Percentiles rank a stretch among this genome's conserved stretches.
These are phyloP conservation scores for Aspergillus bertholletiae DNA, from an alignment of 495 filamentous ascomycete genomes.

Conservation along the genomic window DNA sequence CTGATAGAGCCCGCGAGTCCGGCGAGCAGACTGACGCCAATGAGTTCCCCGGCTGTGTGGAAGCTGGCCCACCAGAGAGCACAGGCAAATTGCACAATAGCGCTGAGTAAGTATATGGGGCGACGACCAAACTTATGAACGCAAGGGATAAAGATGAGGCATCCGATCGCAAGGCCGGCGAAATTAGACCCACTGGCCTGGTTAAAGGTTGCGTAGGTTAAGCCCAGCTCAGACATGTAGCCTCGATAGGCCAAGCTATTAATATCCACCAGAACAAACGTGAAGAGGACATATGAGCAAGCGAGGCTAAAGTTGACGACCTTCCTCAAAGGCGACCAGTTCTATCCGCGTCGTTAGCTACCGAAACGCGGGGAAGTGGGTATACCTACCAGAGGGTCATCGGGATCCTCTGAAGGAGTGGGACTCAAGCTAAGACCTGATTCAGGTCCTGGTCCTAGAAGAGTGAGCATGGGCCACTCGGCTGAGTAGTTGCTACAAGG, in stretches of 20 bases:
- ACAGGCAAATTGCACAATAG: slow-evolving; percentile 22
- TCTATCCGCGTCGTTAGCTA: slow-evolving; percentile 5
- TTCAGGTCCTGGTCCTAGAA: background rate
- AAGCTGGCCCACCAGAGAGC: slow-evolving; percentile 24
- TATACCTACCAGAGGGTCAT: slow-evolving; percentile 18
- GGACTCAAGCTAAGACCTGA: slow-evolving; percentile 1
- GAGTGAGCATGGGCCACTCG: background rate
- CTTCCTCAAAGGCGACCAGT: slow-evolving; percentile 26
- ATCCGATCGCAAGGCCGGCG: slow-evolving; percentile 30
- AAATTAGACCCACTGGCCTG: slow-evolving; percentile 26
- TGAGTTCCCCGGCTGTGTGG: slow-evolving; percentile 22
- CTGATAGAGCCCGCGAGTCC: slow-evolving; percentile 28
- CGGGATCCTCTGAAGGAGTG: slow-evolving; percentile 17
- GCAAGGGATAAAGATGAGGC: slow-evolving; percentile 34
- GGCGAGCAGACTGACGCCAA: slow-evolving; percentile 20
- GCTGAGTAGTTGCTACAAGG: background rate
- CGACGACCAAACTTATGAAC: slow-evolving; percentile 38
- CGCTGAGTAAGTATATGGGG: slow-evolving; percentile 33
- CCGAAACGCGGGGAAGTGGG: background rate
- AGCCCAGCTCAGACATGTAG: slow-evolving; percentile 18
- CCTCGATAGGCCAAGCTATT: slow-evolving; percentile 27
- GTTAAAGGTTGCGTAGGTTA: slow-evolving; percentile 25
- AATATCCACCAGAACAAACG: slow-evolving; percentile 24
- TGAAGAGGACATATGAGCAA: slow-evolving; percentile 29
- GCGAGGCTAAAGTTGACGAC: slow-evolving; percentile 30